phyloP scores from a whole-genome alignment of 805 yeast species.

The Wickerhamomyces subpelliculosus region DNA sequence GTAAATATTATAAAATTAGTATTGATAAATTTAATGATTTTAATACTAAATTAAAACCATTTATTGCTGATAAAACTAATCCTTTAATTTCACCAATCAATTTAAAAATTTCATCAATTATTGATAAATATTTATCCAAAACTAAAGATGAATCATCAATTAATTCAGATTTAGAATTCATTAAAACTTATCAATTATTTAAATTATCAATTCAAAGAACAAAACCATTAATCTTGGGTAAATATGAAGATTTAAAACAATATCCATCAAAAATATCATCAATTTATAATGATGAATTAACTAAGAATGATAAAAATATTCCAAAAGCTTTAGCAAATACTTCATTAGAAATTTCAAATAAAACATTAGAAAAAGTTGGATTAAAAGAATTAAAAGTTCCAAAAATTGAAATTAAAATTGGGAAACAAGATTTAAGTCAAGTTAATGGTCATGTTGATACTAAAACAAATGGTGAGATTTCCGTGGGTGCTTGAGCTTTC shows the following conservation, averaged over 20 bases:
- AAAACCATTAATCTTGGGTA: not conserved
- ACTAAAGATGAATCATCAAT: not conserved
- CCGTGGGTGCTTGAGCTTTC: slow-evolving; percentile 2
- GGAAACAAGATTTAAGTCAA: too few species aligned
- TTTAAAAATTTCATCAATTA: not conserved
- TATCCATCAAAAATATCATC: slow-evolving; percentile 1
- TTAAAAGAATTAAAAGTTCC: not conserved
- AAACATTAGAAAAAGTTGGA: not conserved
- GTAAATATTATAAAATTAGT: not conserved
- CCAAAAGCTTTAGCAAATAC: slow-evolving; percentile 1
- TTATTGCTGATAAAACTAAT: not conserved
- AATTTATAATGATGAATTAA: not conserved
- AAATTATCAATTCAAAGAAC: not conserved
- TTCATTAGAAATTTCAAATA: not conserved
- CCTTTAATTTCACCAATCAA: not conserved
- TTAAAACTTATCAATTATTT: not conserved
- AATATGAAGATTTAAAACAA: not conserved
- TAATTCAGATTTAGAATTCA: not conserved
- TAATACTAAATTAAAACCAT: not conserved
- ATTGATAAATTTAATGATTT: not conserved
- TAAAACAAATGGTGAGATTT: not conserved
- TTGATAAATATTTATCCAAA: not conserved
- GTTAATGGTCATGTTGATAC: slow-evolving; percentile 1
- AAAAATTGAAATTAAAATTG: too few species aligned
- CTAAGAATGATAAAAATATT: not conserved